A percentile compares a stretch with the other conserved stretches of the same genome.
These are phyloP conservation scores for Perkinsus olseni DNA, from an alignment of 169 alveolate genomes.

Conservation along the genomic window DNA sequence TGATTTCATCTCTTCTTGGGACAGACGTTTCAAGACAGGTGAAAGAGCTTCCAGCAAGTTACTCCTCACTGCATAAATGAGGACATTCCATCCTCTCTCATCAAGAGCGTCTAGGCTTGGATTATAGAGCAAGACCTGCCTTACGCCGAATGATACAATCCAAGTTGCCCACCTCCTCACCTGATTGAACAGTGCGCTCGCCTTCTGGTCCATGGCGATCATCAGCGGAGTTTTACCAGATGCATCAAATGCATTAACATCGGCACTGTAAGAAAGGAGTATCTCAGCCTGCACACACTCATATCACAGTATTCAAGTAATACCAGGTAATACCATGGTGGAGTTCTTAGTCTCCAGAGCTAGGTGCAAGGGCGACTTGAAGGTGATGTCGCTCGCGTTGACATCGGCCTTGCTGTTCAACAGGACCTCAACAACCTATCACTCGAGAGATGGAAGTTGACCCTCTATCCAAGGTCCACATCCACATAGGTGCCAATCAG, in stretches of 20 bases:
- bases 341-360: not conserved
- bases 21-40: not conserved
- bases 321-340: not conserved
- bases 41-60: not conserved
- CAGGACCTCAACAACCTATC: not conserved
- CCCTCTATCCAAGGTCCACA: not conserved
- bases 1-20: not conserved
- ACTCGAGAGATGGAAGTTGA: not conserved
- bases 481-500: no score
- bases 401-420: not conserved
- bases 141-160: not conserved
- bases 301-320: not conserved
- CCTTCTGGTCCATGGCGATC: constrained; percentile 6
- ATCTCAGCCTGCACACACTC: not conserved
- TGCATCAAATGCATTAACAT: not conserved
- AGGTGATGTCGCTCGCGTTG: not conserved
- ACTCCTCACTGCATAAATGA: constrained; percentile 8
- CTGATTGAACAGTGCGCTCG: not conserved
- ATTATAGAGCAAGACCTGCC: constrained; percentile 1
- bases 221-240: constrained; percentile 1
- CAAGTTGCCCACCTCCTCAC: not conserved
- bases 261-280: not conserved
- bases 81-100: constrained; percentile 6
- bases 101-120: constrained; percentile 2
- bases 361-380: not conserved